Evolutionary conservation across 345 rosid species (phyloP), one percentile per base, ranked within the genome.

Genomic region (Kandelia obovata): DNA sequence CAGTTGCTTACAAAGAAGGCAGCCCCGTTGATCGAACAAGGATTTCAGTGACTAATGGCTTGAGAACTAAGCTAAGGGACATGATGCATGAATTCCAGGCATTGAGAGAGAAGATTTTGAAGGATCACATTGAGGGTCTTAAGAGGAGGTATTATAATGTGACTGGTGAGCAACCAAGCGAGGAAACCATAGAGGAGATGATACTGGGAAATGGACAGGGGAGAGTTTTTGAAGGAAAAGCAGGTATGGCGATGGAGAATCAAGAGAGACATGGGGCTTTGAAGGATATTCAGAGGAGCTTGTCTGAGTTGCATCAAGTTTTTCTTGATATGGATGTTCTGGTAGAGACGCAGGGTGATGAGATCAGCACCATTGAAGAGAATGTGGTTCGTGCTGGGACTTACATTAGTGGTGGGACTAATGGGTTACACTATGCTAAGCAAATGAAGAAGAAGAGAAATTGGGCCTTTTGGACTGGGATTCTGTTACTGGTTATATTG

Each of bases 301-400:
- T 77, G 64, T 72, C 70, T 59, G 64, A 72, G 73, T 53, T 77
- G 73, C 80, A 72, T 53, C 66, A 46, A n/a, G 60, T 77, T 53
- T 74, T 78, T n/a, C 78, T 74, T 58, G 75, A 78, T 28, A 78
- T 74, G 81, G 75, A 72, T 62, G 66, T 73, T 19, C 28, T 73
- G 69, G 72, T 78, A 9, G 78, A 78, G 71, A 58, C 31, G 8
- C 77, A 73, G 57, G 80, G 74, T 25, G 78, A 67, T 64, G 69
- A 70, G 28, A 66, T 70, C 20, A 39, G 67, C 15, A 65, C 67
- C 15, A 70, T 78, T 58, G 69, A 73, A 73, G 75, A 70, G 61
- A 73, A 69, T 35, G 69, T 78, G 21, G 77, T 57, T 17, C 43
- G 21, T 37, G 74, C 68, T n/a, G 35, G 27, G 26, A 57, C 20